Base-by-base conservation (phyloP, 257 asterid species). In the Lavandula angustifolia region DNA sequence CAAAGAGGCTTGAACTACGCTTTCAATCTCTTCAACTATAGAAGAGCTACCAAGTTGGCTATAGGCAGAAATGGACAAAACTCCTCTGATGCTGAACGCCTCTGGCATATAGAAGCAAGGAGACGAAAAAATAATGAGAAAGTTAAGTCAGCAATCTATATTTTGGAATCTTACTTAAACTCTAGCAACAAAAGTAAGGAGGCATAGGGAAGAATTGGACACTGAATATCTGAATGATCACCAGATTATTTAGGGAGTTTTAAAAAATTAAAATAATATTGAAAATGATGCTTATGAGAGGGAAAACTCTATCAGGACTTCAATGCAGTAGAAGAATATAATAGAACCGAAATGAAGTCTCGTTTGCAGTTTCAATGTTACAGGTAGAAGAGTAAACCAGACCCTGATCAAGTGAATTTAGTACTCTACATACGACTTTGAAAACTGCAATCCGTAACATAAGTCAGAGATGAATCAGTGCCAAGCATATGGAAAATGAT, bases 71-170 rank as follows among this genome's bases (percentile, higher is more conserved):
- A 73, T 66, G 50, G 99, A 94, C 68, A 87, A 74, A 79, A 72
- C 77, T 92, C 99, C 77, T 92, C 99, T 43, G 88, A 83, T 54
- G 94, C 88, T 68, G 82, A 83, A 73, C 89, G 94, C 76, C 96
- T 84, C 97, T 92, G 90, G 71, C 80, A 11, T 42, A 9, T 49
- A 53, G 29, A 12, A 46, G 31, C 22, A 32, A 34, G 68, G 54
- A 44, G 32, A 29, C 48, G 14, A 18, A 43, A 22, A 22, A 22
- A 22, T 22, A 22, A 22, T 22, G 7, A 40, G 55, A 64, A n/a
- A 38, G 5, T 8, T 9, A 7, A 13, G 47, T 16, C 52, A 41
- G 37, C 33, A 54, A 29, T 66, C 64, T 65, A 10, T 51, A 22
- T 48, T 65, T 17, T 51, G 59, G 53, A 11, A 58, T 17, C 54